Base-by-base conservation (phyloP, 176 grass and related monocot species). In the Alloteropsis semialata region DNA sequence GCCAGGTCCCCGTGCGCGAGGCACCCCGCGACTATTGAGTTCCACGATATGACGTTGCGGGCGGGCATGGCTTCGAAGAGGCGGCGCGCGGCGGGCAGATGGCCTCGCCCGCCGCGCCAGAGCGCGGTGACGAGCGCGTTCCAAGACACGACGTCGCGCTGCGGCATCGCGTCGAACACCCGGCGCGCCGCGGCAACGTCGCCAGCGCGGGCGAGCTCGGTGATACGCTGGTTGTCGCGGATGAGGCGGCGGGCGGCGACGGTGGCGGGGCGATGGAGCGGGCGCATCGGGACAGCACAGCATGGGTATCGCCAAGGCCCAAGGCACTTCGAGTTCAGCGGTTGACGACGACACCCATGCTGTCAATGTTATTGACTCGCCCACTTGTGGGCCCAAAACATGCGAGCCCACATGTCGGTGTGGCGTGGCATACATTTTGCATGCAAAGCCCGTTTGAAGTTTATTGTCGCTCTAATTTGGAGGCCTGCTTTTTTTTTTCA, bases 41-140 rank as follows among this genome's bases (percentile, higher is more conserved):
- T 97, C 94, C 94, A 97, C 38, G 94, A 97, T 77, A 97, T 84
- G 84, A 92, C 57, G 84, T 94, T 80, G 39, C 90, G 84, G 65
- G 84, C 70, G 16, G 90, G 94, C 88, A 97, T 94, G 41, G 58
- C 77, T 65, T 90, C 76, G 65, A 97, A 97, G 76, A 97, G 76
- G 43, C 83, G 33, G 73, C 81, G 87, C 57, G 89, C 79, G 19
- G 85, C 92, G 66, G 72, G 54, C 30, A 94, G 78, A 65, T 94
- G 83, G 74, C 89, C 85, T 27, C 62, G 88, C n/a, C 87, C 81
- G 54, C 84, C 93, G 70, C 85, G 85, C 94, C 94, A 97, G 44
- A 90, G 86, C 53, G 88, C 92, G 12, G 89, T 94, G 72, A 97
- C 39, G 76, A 92, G 87, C 39, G 94, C 89, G 39, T 97, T 97